A percentile compares a stretch with the other conserved stretches of the same genome.
phyloP scores from a whole-genome alignment of 495 filamentous ascomycete species.

The Lasiosphaeria hispida region DNA sequence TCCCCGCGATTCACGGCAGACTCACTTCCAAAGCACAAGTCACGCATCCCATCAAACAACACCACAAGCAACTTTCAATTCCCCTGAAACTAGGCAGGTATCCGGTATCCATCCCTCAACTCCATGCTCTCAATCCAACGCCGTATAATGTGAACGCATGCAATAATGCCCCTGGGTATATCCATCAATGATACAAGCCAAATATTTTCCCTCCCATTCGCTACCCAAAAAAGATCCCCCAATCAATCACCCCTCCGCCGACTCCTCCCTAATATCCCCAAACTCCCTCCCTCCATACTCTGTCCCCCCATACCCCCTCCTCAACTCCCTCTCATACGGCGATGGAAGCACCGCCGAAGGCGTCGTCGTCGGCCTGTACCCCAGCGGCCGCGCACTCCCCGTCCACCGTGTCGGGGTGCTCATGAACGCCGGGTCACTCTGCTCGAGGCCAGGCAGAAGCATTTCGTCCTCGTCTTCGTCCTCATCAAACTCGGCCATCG shows the following conservation, averaged over 20 bases:
- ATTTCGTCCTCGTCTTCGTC: conserved; percentile 17
- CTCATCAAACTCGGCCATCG: conserved; percentile 34
- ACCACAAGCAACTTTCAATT: background rate
- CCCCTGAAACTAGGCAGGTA: background rate
- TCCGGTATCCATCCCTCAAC: conserved; percentile 3
- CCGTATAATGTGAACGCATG: conserved; percentile 11
- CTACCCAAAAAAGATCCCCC: background rate
- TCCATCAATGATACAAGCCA: conserved; percentile 11
- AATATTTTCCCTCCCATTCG: background rate
- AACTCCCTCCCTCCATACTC: conserved; percentile 25
- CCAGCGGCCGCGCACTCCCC: conserved; percentile 16
- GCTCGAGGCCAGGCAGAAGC: conserved; percentile 11
- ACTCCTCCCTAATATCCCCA: conserved; percentile 29
- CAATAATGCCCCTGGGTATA: conserved; percentile 13
- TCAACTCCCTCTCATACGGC: conserved; percentile 29
- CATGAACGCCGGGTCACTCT: conserved; percentile 29
- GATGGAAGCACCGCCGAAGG: conserved; percentile 30
- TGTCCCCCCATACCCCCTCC: conserved; percentile 22
- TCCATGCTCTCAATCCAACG: conserved; percentile 7
- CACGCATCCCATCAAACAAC: background rate
- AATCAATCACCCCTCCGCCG: conserved; percentile 17
- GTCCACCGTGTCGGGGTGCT: conserved; percentile 33
- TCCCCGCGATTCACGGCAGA: background rate
- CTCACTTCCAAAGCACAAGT: background rate
- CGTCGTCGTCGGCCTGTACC: conserved; percentile 26